Evolutionary conservation across 2,329 filamentous ascomycete genomes (phyloP).

Genomic region (Microthyrium microscopicum): DNA sequence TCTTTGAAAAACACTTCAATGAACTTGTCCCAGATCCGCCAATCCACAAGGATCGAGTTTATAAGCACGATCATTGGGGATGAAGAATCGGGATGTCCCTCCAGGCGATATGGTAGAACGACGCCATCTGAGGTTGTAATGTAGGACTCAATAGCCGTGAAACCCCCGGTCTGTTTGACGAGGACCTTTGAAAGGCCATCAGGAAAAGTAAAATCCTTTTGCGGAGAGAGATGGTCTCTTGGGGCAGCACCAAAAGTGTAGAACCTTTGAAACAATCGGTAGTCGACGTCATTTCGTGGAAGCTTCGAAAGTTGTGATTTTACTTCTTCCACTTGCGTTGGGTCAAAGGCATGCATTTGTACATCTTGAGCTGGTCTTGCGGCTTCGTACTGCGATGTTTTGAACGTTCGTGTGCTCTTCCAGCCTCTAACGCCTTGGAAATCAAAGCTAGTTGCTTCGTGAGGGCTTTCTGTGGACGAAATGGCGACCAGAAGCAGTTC

Average conservation of each 20-base stretch:
- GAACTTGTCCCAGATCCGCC: constrained; percentile 68
- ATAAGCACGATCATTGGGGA: constrained; percentile 59
- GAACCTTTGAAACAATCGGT: constrained; percentile 56
- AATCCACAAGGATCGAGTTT: constrained; percentile 66
- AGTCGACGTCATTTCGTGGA: constrained; percentile 45
- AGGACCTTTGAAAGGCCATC: constrained; percentile 35
- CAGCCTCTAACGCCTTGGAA: constrained; percentile 62
- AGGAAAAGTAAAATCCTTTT: constrained; percentile 22
- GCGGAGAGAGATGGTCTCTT: constrained; percentile 45
- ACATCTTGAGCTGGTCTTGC: constrained; percentile 27
- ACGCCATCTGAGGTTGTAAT: constrained; percentile 54
- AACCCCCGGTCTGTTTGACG: constrained; percentile 18
- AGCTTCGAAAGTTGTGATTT: constrained; percentile 40
- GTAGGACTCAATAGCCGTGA: constrained; percentile 46
- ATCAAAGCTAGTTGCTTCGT: constrained; percentile 36
- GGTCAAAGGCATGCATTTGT: constrained; percentile 56
- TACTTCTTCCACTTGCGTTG: constrained; percentile 48
- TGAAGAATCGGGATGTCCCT: constrained; percentile 48
- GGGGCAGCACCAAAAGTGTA: constrained; percentile 66
- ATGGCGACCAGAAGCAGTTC: constrained; percentile 44
- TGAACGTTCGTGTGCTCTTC: constrained; percentile 55
- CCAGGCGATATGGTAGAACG: constrained; percentile 53
- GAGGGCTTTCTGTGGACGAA: constrained; percentile 39
- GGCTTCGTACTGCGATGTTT: constrained; percentile 46
- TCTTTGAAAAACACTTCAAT: constrained; percentile 41